phyloP scores from a whole-genome alignment of 441 rosid species.

The Aleurites moluccanus region DNA sequence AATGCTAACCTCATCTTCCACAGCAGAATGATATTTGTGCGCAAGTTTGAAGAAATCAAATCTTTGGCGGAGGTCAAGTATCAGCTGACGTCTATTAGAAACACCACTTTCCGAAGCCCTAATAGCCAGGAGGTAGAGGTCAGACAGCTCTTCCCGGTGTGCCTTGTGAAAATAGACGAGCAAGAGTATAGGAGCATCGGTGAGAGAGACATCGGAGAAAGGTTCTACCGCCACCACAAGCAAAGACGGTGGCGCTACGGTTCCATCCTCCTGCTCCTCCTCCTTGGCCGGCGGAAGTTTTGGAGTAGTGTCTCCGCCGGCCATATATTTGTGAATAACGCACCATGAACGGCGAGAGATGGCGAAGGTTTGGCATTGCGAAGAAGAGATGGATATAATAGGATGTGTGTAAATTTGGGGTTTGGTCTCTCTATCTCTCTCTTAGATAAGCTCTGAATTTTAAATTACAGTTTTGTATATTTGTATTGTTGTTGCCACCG shows the following conservation, averaged over 20 bases:
- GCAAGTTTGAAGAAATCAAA: slow-evolving; percentile 71
- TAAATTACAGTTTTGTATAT: background rate
- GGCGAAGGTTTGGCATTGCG: slow-evolving; percentile 40
- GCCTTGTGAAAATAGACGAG: slow-evolving; percentile 70
- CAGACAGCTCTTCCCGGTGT: slow-evolving; percentile 52
- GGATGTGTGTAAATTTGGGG: background rate
- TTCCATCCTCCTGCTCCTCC: background rate
- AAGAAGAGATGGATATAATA: slow-evolving; percentile 5
- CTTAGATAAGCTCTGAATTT: slow-evolving; percentile 15
- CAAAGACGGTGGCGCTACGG: slow-evolving; percentile 9
- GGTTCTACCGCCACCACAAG: slow-evolving; percentile 8
- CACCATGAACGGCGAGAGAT: slow-evolving; percentile 42
- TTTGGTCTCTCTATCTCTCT: slow-evolving; percentile 17
- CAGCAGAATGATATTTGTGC: slow-evolving; percentile 59
- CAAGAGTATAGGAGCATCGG: slow-evolving; percentile 64
- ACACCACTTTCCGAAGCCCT: slow-evolving; percentile 36
- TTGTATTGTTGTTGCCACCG: slow-evolving; percentile 14
- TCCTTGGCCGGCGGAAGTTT: slow-evolving; percentile 37
- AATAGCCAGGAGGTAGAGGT: slow-evolving; percentile 49
- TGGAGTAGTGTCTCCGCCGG: slow-evolving; percentile 33
- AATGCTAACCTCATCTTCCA: slow-evolving; percentile 76
- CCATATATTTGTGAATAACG: slow-evolving; percentile 36
- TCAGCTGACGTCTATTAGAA: slow-evolving; percentile 23
- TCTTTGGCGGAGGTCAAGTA: slow-evolving; percentile 43
- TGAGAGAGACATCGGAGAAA: slow-evolving; percentile 35